phyloP scores from a whole-genome alignment of 2,329 filamentous ascomycete genomes.

The Colletotrichum plurivorum region DNA sequence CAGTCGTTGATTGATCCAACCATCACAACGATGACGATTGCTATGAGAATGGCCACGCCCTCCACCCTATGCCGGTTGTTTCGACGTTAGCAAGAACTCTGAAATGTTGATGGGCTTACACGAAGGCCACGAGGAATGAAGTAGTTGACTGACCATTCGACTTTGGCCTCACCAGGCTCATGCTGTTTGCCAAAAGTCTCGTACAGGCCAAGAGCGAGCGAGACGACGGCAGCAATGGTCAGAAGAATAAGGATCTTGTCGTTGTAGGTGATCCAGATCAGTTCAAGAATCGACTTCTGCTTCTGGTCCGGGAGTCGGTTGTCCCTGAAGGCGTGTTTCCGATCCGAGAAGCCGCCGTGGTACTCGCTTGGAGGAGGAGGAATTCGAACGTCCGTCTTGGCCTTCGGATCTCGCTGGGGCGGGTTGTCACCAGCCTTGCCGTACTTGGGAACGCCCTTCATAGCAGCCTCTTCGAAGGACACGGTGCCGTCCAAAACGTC shows the following conservation, averaged over 20 bases:
- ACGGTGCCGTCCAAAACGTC: conserved; percentile 73
- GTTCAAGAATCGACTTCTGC: conserved; percentile 68
- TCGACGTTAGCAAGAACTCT: too few relatives aligned
- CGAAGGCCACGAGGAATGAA: too few relatives aligned
- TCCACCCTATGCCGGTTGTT: conserved; percentile 59
- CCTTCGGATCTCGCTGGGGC: conserved; percentile 45
- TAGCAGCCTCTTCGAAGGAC: conserved; percentile 74
- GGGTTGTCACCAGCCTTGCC: conserved; percentile 51
- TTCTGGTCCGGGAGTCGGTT: conserved; percentile 74
- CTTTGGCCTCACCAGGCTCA: conserved; percentile 55
- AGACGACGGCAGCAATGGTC: conserved; percentile 77
- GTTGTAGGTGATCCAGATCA: conserved; percentile 80
- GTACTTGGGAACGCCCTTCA: conserved; percentile 52
- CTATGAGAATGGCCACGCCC: conserved; percentile 73
- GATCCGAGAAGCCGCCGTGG: conserved; percentile 58
- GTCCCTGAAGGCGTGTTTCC: conserved; percentile 71
- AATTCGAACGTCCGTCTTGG: conserved; percentile 36
- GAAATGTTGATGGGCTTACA: too few relatives aligned
- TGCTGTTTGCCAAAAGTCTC: conserved; percentile 68
- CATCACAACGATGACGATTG: conserved; percentile 72
- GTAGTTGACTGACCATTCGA: conserved; percentile 60
- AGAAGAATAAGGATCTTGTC: conserved; percentile 81
- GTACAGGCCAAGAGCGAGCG: conserved; percentile 78
- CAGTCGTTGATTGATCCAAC: conserved; percentile 74
- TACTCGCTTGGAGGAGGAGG: conserved; percentile 33